Base-by-base conservation (phyloP, 345 rosid genomes). In the Aquilaria yunnanensis region DNA sequence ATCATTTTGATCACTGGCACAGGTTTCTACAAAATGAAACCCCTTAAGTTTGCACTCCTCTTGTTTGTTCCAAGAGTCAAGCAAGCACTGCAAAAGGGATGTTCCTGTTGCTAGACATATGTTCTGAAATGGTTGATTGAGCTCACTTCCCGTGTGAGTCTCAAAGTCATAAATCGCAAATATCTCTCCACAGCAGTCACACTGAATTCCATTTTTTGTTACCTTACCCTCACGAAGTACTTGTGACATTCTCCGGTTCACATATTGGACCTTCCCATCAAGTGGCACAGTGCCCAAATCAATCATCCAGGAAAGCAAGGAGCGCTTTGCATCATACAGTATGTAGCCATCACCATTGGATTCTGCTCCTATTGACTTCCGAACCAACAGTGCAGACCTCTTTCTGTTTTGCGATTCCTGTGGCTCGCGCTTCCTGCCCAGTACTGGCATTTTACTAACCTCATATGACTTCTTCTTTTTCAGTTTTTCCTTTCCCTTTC, bases 291-390 rank as follows among this genome's bases (percentile, higher is more conserved):
- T 63, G 45, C 86, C 89, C 61, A 72, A 54, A 67, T 83, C 96
- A 73, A 93, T 77, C 98, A 93, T 83, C 98, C 98, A 93, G 32
- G 85, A 53, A 61, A 90, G 85, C 50, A 85, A 74, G 60, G 92
- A 86, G 60, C 96, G 81, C 73, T 86, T 88, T 61, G 92, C 97
- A 67, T 77, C 82, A 72, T 79, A 90, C 31, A 81, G 73, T 57
- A 83, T 72, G 80, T 84, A 90, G 51, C 84, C 82, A 64, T 75
- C 74, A 43, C 68, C 69, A 14, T 79, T 75, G 64, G 86, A 71
- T 41, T 77, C 78, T 5, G 56, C 60, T 52, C 78, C 82, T 59
- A 78, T 73, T 57, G 97, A 78, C 63, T 67, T 77, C 67, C 96
- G 98, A 59, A 67, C 96, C 75, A 81, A 77, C 66, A 84, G 70